phyloP scores from a whole-genome alignment of 1,284 basidiomycete genomes.

The Ceratobasidium sp. region DNA sequence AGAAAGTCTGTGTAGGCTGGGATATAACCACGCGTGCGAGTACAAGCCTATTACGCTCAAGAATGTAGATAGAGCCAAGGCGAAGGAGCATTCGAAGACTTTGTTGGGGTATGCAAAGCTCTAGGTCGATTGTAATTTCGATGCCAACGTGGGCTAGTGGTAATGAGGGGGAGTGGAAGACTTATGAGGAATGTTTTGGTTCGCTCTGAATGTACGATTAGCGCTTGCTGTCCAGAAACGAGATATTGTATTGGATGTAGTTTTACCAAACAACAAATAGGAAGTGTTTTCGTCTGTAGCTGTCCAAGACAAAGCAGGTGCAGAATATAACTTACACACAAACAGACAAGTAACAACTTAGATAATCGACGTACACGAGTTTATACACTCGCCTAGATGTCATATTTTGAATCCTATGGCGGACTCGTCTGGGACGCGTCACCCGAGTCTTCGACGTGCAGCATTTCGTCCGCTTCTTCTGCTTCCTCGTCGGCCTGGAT shows the following conservation, averaged over 20 bases:
- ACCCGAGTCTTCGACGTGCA: constrained; percentile 14
- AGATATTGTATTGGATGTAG: not conserved
- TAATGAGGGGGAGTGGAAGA: too few relatives aligned
- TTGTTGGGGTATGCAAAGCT: constrained; percentile 60
- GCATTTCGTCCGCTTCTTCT: constrained; percentile 38
- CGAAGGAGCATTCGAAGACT: constrained; percentile 67
- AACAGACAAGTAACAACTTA: not conserved
- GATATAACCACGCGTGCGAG: constrained; percentile 83
- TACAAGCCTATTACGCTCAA: constrained; percentile 70
- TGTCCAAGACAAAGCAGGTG: not conserved
- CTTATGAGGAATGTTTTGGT: not conserved
- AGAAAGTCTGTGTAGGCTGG: constrained; percentile 64
- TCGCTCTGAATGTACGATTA: constrained; percentile 25
- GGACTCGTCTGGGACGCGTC: constrained; percentile 1
- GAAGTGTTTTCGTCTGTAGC: not conserved
- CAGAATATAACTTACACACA: constrained; percentile 23
- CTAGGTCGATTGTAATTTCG: constrained; percentile 50
- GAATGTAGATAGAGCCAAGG: constrained; percentile 82
- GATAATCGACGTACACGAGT: not conserved
- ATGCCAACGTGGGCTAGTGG: too few relatives aligned
- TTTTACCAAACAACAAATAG: constrained; percentile 8
- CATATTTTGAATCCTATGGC: not conserved
- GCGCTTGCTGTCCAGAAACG: not conserved
- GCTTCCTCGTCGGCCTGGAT: constrained; percentile 27
- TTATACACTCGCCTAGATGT: not conserved